Base-by-base conservation (phyloP, 1,284 basidiomycete genomes). In the Pseudozyma pruni region DNA sequence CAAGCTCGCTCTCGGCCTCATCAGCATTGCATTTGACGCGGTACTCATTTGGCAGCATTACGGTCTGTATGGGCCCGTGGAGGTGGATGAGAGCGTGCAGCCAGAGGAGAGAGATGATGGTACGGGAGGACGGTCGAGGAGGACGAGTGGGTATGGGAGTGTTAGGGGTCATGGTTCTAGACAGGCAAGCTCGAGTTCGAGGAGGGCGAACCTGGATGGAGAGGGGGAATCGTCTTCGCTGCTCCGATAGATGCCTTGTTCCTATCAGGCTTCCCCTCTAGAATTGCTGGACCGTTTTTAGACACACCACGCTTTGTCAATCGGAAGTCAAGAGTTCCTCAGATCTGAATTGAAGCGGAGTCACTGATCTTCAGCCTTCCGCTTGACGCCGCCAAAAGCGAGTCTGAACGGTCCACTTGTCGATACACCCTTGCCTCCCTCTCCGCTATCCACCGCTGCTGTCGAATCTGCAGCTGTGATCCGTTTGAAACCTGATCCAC, bases 1-100 rank as follows among this genome's bases (percentile, higher is more conserved):
- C 2, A 83, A 83, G 40, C 50, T 83, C 9, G 83, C 83, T 0
- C 63, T 85, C 16, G 75, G 77, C 1, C 42, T 83, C 25, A 66
- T 84, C 33, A 77, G 81, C 5, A 75, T 84, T 46, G 59, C 38
- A 4, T 85, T 85, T 73, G 83, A 84, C 57, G 13, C 71, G 1
- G 46, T 82, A 13, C 78, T 84, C 53, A 62, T 84, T 14, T 39
- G 79, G 13, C 84, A 85, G 70, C 84, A 85, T 59, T 84, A 80
- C 50, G 52, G 81, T 13, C 31, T 83, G 20, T 85, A 83, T 20
- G 55, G 37, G 2, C 31, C 39, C 9, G 58, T 48, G n/a, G 17
- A 43, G 6, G 43, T 39, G 14, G 29, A 45, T 14, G 23, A 37
- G 4, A n/a, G 16, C 7, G 35, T 27, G 22, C 41, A 31, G 25